phyloP scores from a whole-genome alignment of 805 yeast genomes.

The Priceomyces melissophilus region DNA sequence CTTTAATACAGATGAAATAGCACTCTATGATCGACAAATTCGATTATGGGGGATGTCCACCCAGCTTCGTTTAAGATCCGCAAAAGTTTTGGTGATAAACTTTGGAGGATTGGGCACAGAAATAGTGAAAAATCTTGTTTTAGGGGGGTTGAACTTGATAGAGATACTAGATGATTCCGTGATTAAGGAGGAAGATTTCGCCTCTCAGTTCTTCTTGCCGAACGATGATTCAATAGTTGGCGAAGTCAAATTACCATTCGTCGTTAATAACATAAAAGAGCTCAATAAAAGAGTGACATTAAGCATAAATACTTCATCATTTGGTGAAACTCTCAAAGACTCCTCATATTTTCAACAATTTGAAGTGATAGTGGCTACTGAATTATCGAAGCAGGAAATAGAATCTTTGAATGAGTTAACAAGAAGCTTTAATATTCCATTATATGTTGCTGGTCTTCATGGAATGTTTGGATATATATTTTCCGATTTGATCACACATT shows the following conservation, averaged over 20 bases:
- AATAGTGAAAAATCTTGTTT: constrained; percentile 74
- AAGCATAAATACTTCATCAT: constrained; percentile 33
- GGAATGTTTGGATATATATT: constrained; percentile 85
- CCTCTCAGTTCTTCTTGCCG: constrained; percentile 70
- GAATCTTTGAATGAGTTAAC: constrained; percentile 51
- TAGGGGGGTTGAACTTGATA: constrained; percentile 83
- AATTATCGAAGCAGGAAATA: constrained; percentile 44
- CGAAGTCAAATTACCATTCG: constrained; percentile 49
- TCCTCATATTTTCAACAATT: constrained; percentile 48
- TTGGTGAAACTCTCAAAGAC: constrained; percentile 15
- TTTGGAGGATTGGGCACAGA: constrained; percentile 80
- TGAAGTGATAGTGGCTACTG: constrained; percentile 75
- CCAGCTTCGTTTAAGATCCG: constrained; percentile 69
- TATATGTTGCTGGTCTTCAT: constrained; percentile 64
- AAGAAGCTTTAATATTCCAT: constrained; percentile 55
- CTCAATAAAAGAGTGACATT: constrained; percentile 78
- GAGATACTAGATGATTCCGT: constrained; percentile 60
- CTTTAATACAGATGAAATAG: constrained; percentile 63
- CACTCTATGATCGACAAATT: constrained; percentile 90
- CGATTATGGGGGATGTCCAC: constrained; percentile 96
- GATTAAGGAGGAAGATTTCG: constrained; percentile 60
- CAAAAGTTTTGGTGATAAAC: constrained; percentile 67
- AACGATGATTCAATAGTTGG: constrained; percentile 55
- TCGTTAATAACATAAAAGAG: constrained; percentile 56
- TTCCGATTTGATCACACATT: constrained; percentile 69